Base-by-base conservation (phyloP, 441 rosid genomes). In the Populus hybrid region DNA sequence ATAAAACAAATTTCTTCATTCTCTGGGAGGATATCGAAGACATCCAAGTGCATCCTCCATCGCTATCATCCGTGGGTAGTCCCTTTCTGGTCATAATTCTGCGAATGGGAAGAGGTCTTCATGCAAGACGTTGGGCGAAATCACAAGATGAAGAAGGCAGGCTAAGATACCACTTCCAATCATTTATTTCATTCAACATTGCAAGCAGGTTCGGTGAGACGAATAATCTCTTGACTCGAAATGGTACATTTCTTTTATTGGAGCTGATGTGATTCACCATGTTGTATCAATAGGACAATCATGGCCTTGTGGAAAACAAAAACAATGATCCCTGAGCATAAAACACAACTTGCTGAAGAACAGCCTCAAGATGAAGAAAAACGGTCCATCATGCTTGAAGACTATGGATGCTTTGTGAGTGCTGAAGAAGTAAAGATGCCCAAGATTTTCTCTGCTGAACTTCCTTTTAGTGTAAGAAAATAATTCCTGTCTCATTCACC, bases 1-100 rank as follows among this genome's bases (percentile, higher is more conserved):
- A 90, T 77, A 95, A 93, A 82, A 89, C 91, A 66, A 90, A 88
- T 81, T 88, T 92, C 86, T 93, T 88, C 91, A 87, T 93, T 69
- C 93, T 92, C 8, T 93, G 97, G 96, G 98, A 93, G 83, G 97
- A 95, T 76, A 90, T 92, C 57, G 90, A 92, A 74, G 92, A 89
- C 82, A 88, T 95, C 77, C 93, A 86, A 69, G 85, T 82, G 75
- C 92, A 87, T 77, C 90, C 94, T 12, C 97, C 97, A 4, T 87
- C 97, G 34, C 78, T 95, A 28, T 79, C 93, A 69, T 90, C 95
- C 3, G 78, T 93, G 12, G 97, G 95, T 68, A 95, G 97, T 86
- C 97, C 99, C 70, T 75, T 81, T 12, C 81, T 93, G 23, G 89
- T 90, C 71, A 78, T 93, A 74, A 77, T 86, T 73, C 86, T 93